Conservation (phyloP, 225 moss, liverwort and hornwort genomes). For the Thuidium tamariscinum region DNA sequence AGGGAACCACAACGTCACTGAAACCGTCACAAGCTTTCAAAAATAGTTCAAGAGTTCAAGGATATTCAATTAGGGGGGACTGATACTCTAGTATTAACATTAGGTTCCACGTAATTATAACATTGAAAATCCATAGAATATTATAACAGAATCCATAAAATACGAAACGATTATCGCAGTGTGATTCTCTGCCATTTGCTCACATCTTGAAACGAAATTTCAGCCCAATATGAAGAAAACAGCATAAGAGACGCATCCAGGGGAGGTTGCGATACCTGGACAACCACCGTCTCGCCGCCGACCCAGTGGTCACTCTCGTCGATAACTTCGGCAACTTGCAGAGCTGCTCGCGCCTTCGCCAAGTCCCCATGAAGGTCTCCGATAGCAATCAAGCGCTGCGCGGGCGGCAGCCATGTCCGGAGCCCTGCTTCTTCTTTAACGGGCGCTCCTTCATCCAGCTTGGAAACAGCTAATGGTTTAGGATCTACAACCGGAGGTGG, state of each 20-base stretch:
- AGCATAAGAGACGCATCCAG: background rate
- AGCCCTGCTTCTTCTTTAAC: background rate
- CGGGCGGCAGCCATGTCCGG: constrained; percentile 46
- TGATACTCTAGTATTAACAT: background rate
- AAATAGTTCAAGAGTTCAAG: background rate
- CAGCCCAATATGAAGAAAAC: background rate
- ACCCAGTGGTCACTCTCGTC: constrained; percentile 65
- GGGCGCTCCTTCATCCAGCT: background rate
- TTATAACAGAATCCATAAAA: background rate
- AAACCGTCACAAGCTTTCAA: background rate
- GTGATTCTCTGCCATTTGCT: background rate
- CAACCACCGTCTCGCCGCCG: constrained; percentile 79
- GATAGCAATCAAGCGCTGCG: constrained; percentile 69
- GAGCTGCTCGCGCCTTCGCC: constrained; percentile 57
- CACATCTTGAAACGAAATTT: background rate
- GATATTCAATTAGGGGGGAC: background rate
- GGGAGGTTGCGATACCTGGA: constrained; percentile 27
- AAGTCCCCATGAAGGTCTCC: constrained; percentile 87
- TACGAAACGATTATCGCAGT: background rate
- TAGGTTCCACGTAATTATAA: background rate
- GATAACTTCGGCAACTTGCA: constrained; percentile 66
- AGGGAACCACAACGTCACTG: background rate
- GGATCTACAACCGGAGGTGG: background rate
- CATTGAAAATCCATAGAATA: background rate
- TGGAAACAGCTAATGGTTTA: background rate